Evolutionary conservation across 2,329 filamentous ascomycete species (phyloP).

Genomic region (Xylariaceae sp.): DNA sequence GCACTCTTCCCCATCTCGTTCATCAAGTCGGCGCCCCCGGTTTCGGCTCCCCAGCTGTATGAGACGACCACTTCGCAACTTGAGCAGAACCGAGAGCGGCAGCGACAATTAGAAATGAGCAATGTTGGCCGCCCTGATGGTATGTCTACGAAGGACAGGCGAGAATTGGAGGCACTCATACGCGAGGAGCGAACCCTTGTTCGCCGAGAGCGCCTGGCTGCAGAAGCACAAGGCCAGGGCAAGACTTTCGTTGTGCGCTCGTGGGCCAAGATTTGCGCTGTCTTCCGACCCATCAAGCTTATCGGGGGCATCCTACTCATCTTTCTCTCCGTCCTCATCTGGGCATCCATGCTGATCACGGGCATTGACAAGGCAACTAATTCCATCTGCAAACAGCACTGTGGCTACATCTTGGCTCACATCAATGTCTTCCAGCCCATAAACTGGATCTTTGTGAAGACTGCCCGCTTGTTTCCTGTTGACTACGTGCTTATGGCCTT

Average conservation of each 20-base stretch:
- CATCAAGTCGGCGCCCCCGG: constrained; percentile 83
- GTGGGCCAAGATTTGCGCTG: constrained; percentile 75
- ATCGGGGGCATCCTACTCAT: constrained; percentile 76
- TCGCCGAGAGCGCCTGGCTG: constrained; percentile 78
- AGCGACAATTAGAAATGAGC: constrained; percentile 83
- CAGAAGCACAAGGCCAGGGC: constrained; percentile 75
- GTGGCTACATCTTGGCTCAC: constrained; percentile 82
- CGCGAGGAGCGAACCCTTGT: constrained; percentile 90
- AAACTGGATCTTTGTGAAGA: constrained; percentile 80
- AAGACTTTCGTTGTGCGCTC: constrained; percentile 63
- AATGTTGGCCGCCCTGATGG: constrained; percentile 69
- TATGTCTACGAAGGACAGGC: constrained; percentile 76
- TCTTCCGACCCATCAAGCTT: constrained; percentile 85
- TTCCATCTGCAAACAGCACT: constrained; percentile 82
- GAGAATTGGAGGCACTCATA: constrained; percentile 79
- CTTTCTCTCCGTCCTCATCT: constrained; percentile 67
- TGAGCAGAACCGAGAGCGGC: constrained; percentile 82
- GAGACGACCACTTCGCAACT: constrained; percentile 75
- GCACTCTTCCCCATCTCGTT: constrained; percentile 83
- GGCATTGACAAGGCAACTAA: constrained; percentile 95
- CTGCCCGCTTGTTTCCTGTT: constrained; percentile 78
- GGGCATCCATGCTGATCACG: constrained; percentile 90
- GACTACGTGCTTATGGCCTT: constrained; percentile 89
- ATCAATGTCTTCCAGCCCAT: constrained; percentile 93
- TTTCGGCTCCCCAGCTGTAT: constrained; percentile 74